Evolutionary conservation across 352 stramenopile species (phyloP), one percentile per base, ranked within the genome.

Genomic region (Aphanomyces cochlioides): DNA sequence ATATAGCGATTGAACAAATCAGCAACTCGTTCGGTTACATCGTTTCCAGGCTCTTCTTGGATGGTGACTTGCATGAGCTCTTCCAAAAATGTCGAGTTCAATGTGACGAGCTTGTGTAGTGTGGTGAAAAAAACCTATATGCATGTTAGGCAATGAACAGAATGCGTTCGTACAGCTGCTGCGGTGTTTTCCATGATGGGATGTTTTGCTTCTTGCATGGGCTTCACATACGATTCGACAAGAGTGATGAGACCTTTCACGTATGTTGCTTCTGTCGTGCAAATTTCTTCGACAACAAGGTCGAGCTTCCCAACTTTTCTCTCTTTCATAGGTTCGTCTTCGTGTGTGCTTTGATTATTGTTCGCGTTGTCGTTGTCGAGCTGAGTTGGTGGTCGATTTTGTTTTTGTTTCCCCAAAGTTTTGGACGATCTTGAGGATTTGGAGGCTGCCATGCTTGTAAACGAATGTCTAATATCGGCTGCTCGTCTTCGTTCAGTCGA

Each of bases 11-110:
- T 92, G 61, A 95, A 95, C 1, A 95, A 74, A 0, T 84, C 87
- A 7, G 84, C 87, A 39, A 95, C 81, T 3, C 80, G 78, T 56
- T 88, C 78, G 0, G 74, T 69, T 4, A 76, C 54, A 37, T 74
- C 72, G 4, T 82, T 65, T 1, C 74, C 69, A 63, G 73, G 79
- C 47, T 75, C 77, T 40, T 64, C 36, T 57, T 21, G 41, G 21
- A 34, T 15, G 36, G 50, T 41, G 28, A 54, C 60, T n/a, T 82
- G 76, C 7, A 78, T 60, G 7, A 94, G 63, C 59, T 95, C 85
- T 47, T 82, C 83, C 7, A 90, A 78, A 13, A 95, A 73, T 73
- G 93, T 92, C 12, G 84, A 92, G 73, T 95, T 93, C 67, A 95
- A 79, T 81, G 90, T 90, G 37, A 92, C 83, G 2, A 95, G 75